phyloP scores from a whole-genome alignment of 2,329 filamentous ascomycete species.

The Acrocalymma vagum region DNA sequence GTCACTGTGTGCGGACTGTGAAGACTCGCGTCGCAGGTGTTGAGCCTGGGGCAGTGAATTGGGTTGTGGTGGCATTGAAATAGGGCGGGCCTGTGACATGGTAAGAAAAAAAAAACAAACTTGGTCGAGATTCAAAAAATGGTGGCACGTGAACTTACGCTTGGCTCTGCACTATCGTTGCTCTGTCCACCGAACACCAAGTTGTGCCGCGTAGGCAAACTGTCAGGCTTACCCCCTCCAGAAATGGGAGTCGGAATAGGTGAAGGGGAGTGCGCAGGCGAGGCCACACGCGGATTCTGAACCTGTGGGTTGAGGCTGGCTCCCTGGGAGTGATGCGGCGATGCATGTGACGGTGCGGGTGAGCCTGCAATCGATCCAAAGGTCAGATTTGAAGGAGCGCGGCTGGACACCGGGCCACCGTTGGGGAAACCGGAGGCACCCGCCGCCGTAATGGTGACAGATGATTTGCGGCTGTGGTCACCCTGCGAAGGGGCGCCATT shows the following conservation, averaged over 20 bases:
- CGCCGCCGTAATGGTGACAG: conserved; percentile 89
- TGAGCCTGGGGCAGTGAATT: conserved; percentile 66
- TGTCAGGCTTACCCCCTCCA: conserved; percentile 82
- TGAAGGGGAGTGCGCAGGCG: conserved; percentile 87
- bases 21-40: conserved; percentile 87
- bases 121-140: conserved; percentile 28
- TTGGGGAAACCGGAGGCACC: conserved; percentile 81
- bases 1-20: conserved; percentile 81
- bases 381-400: conserved; percentile 68
- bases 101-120: conserved; percentile 27
- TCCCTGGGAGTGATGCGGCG: conserved; percentile 72
- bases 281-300: conserved; percentile 76
- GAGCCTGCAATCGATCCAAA: conserved; percentile 78
- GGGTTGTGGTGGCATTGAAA: conserved; percentile 62
- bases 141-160: conserved; percentile 66
- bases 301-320: conserved; percentile 61
- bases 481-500: conserved; percentile 69
- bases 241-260: conserved; percentile 92
- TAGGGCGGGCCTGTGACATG: conserved; percentile 69
- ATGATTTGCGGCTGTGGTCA: conserved; percentile 87
- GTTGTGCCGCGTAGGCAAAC: conserved; percentile 74
- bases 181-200: conserved; percentile 84
- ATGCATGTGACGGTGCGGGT: conserved; percentile 71
- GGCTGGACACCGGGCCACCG: conserved; percentile 71
- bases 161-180: conserved; percentile 71